Percentiles rank a stretch among this genome's conserved stretches.
Conservation (phyloP, 495 filamentous ascomycete genomes). For the Lentithecium fluviatile region DNA sequence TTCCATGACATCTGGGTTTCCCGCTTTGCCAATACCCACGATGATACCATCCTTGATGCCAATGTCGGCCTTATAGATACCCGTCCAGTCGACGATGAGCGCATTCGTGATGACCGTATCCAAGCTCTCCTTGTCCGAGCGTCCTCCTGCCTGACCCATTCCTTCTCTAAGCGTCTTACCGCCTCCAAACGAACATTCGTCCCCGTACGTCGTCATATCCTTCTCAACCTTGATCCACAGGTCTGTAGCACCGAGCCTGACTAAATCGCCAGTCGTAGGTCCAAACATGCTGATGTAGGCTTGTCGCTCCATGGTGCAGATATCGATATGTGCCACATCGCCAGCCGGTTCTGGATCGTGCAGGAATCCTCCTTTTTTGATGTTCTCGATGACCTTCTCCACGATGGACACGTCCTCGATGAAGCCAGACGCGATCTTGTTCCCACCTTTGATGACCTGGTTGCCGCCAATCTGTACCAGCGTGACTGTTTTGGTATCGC, state of each 20-base stretch:
- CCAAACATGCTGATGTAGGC: slow-evolving; percentile 89
- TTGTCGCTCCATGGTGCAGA: slow-evolving; percentile 70
- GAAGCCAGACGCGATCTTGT: slow-evolving; percentile 68
- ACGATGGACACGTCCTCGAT: slow-evolving; percentile 60
- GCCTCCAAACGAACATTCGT: slow-evolving; percentile 94
- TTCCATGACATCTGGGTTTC: slow-evolving; percentile 96
- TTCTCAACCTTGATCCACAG: slow-evolving; percentile 92
- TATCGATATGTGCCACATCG: slow-evolving; percentile 55
- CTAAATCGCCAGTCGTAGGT: slow-evolving; percentile 81
- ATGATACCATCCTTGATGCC: slow-evolving; percentile 88
- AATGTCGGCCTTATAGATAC: slow-evolving; percentile 97
- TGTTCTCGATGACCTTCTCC: slow-evolving; percentile 63
- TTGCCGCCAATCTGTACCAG: slow-evolving; percentile 87
- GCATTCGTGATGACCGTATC: slow-evolving; percentile 94
- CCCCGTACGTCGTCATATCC: slow-evolving; percentile 80
- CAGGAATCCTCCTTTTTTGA: slow-evolving; percentile 72
- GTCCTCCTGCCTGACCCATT: slow-evolving; percentile 89
- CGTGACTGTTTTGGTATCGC: slow-evolving; percentile 88
- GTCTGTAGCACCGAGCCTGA: slow-evolving; percentile 80
- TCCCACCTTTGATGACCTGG: slow-evolving; percentile 82
- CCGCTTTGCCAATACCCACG: slow-evolving; percentile 90
- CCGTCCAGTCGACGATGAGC: slow-evolving; percentile 84
- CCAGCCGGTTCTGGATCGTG: slow-evolving; percentile 65
- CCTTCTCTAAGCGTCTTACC: slow-evolving; percentile 94
- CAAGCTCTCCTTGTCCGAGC: slow-evolving; percentile 65